A percentile compares a stretch with the other conserved stretches of the same genome.
Conservation (phyloP, 306 rosid species). For the Cotoneaster glaucophyllus region DNA sequence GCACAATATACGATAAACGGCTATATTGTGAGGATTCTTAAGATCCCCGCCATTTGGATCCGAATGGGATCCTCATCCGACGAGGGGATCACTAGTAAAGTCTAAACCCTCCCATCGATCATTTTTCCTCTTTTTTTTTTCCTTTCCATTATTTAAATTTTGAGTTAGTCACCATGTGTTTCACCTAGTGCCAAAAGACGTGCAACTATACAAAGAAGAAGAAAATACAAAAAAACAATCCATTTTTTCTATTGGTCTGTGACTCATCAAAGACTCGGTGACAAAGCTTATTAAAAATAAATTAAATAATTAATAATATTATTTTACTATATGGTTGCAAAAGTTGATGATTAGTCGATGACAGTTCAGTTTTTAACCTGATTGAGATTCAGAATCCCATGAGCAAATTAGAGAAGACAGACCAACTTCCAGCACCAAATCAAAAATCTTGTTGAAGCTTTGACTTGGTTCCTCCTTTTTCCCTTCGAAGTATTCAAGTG, state of each 20-base stretch:
- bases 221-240: slow-evolving; percentile 1
- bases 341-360: background rate
- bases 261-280: slow-evolving; percentile 39
- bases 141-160: slow-evolving; percentile 3
- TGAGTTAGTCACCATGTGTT: slow-evolving; percentile 25
- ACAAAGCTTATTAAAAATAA: background rate
- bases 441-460: background rate
- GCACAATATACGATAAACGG: no score
- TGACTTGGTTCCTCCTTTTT: background rate
- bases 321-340: background rate
- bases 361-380: background rate
- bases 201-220: slow-evolving; percentile 13
- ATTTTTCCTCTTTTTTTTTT: background rate
- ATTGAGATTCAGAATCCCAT: slow-evolving; percentile 1
- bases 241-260: slow-evolving; percentile 31
- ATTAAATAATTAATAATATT: background rate
- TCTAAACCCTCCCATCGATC: background rate
- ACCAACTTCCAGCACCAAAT: background rate
- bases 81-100: slow-evolving; percentile 9
- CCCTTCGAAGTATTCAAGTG: background rate
- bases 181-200: slow-evolving; percentile 39
- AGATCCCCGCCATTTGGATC: no score
- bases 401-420: slow-evolving; percentile 1
- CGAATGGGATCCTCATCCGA: no score
- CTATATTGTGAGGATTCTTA: no score